A percentile compares a stretch with the other conserved stretches of the same genome.
These are phyloP conservation scores for Xylaria cubensis DNA, from an alignment of 495 filamentous ascomycete species.

Conservation along the genomic window DNA sequence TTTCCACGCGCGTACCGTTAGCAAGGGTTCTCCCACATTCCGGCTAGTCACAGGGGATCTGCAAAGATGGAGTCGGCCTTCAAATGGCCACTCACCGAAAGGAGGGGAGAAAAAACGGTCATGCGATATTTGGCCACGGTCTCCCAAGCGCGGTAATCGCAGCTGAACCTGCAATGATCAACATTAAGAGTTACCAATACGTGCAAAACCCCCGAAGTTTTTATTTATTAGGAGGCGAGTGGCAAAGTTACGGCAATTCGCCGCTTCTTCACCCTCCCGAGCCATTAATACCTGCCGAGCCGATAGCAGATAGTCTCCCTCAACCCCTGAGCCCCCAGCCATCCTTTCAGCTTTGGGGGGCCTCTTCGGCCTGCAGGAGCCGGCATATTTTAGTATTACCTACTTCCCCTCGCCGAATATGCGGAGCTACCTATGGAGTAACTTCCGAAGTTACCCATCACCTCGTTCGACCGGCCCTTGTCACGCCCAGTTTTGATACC, in stretches of 20 bases:
- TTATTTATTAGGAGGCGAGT: constrained; percentile 5
- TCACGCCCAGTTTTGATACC: not conserved
- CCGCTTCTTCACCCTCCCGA: constrained; percentile 17
- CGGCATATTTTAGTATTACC: constrained; percentile 22
- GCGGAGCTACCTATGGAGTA: constrained; percentile 19
- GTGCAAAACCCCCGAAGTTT: not conserved
- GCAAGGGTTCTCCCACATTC: constrained; percentile 20
- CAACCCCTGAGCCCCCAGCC: constrained; percentile 11
- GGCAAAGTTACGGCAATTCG: constrained; percentile 12
- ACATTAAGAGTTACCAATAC: constrained; percentile 10
- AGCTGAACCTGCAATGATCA: constrained; percentile 7
- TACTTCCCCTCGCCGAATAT: constrained; percentile 12
- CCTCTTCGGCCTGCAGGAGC: constrained; percentile 22
- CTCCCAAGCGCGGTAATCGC: not conserved
- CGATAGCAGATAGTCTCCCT: not conserved
- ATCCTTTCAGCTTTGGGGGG: constrained; percentile 6
- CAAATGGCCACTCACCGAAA: constrained; percentile 25
- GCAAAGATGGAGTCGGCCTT: constrained; percentile 1
- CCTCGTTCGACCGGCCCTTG: constrained; percentile 9
- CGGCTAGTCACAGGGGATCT: constrained; percentile 25
- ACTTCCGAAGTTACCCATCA: constrained; percentile 15
- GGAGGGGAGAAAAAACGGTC: not conserved
- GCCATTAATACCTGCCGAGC: not conserved
- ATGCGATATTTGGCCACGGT: not conserved
- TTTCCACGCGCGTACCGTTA: constrained; percentile 8